Evolutionary conservation across 1,139 yeast species (phyloP), one percentile per base, ranked within the genome.

Genomic region (Nakaseomyces glabratus): DNA sequence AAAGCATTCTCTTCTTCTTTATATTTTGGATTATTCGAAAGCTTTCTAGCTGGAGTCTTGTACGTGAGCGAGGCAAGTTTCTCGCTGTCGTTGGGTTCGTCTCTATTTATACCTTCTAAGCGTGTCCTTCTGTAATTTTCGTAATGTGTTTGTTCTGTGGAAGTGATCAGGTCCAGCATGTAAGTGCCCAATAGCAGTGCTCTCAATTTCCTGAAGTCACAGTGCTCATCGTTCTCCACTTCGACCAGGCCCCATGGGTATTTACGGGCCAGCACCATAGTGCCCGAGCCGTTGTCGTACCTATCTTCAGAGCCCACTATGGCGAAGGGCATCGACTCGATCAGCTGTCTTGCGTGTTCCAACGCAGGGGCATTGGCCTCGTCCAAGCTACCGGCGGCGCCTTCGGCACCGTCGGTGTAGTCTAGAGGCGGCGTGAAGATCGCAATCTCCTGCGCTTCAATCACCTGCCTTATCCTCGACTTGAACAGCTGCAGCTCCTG

Each of bases 191-290:
- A 69, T 43, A 90, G 65, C 51, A 90, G 69, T 47, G 88, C 75
- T 63, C 98, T 79, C 55, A 90, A 71, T 61, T 86, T 86, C 61
- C 85, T 78, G 66, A 93, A 90, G 62, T 90, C 98, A 63, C 96
- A 88, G 59, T 90, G 97, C 42, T 72, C 71, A 56, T 88, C 97
- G 60, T 90, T 90, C 61, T 90, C 98, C 35, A 90, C 95, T 61
- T 90, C 97, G 35, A 90, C 97, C 36, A 84, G 69, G 29, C 98
- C 98, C 98, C 98, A 90, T 43, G 94, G 88, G 57, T 90, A 90
- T 59, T 84, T 84, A 62, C 99, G 79, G 31, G 95, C 98, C 45
- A 82, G 73, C 33, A 85, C 88, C 44, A 72, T 66, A 45, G 73
- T 70, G 24, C 95, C 96, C 31, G 80, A 76, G 16, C 76, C 68